Evolutionary conservation across 1,284 basidiomycete species (phyloP).

Genomic region (Retiboletus flavoniger): DNA sequence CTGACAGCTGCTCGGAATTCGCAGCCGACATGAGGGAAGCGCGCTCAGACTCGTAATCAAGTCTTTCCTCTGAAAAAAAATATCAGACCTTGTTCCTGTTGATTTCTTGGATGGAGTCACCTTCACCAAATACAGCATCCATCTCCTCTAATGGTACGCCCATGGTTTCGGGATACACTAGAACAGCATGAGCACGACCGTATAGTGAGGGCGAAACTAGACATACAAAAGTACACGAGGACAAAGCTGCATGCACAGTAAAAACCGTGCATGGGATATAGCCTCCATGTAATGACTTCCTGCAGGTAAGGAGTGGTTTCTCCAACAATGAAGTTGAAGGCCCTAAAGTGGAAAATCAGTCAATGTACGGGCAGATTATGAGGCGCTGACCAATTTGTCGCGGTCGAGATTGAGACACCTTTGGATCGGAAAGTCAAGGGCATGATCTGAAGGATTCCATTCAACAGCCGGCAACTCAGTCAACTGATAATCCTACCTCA

Average conservation of each 20-base stretch:
- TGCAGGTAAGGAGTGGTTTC: conserved; percentile 88
- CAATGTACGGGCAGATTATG: conserved; percentile 21
- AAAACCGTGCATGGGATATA: conserved; percentile 96
- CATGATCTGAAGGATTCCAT: conserved; percentile 68
- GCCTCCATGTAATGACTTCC: conserved; percentile 86
- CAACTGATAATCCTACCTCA: conserved; percentile 48
- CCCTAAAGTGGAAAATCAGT: conserved; percentile 49
- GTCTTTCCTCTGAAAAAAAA: conserved; percentile 46
- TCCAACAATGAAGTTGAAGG: conserved; percentile 89
- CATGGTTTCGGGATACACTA: conserved; percentile 82
- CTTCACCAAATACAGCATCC: conserved; percentile 82
- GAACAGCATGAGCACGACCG: conserved; percentile 1
- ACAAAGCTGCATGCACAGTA: conserved; percentile 90
- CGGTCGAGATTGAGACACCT: conserved; percentile 91
- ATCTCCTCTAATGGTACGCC: conserved; percentile 80
- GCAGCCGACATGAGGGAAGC: conserved; percentile 53
- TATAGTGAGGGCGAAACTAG: background rate
- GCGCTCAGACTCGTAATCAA: conserved; percentile 73
- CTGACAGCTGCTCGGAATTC: conserved; percentile 39
- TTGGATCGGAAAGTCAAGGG: conserved; percentile 88
- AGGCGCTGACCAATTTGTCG: conserved; percentile 50
- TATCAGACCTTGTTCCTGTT: conserved; percentile 30
- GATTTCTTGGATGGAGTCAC: conserved; percentile 33
- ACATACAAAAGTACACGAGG: conserved; percentile 75
- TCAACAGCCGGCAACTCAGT: conserved; percentile 2